These are phyloP conservation scores for Favolaschia claudopus DNA, from an alignment of 768 basidiomycete species.

Conservation along the genomic window DNA sequence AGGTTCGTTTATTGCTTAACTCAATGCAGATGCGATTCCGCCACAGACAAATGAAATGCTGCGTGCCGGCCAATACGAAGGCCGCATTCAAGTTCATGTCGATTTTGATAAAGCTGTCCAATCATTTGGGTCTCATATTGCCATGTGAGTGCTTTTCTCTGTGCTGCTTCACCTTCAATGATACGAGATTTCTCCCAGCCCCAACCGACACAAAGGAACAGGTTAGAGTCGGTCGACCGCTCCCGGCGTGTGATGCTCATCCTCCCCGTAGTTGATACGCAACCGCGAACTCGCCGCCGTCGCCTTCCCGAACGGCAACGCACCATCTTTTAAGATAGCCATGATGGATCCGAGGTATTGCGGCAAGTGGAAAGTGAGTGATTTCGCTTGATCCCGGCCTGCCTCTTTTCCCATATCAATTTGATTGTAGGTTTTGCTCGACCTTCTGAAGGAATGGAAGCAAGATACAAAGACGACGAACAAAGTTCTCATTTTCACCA, in stretches of 20 bases:
- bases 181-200: constrained; percentile 46
- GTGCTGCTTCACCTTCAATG: neutral
- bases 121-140: constrained; percentile 87
- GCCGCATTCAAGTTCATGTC: constrained; percentile 82
- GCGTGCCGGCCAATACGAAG: constrained; percentile 58
- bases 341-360: constrained; percentile 73
- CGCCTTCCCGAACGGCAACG: constrained; percentile 64
- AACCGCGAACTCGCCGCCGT: constrained; percentile 68
- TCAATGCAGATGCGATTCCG: constrained; percentile 6
- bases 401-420: constrained; percentile 14
- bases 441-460: constrained; percentile 69
- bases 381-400: constrained; percentile 60
- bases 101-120: constrained; percentile 86
- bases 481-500: constrained; percentile 94
- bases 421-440: constrained; percentile 7
- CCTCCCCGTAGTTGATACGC: constrained; percentile 46
- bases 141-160: constrained; percentile 58
- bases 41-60: constrained; percentile 51
- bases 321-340: constrained; percentile 68
- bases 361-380: constrained; percentile 85
- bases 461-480: constrained; percentile 61
- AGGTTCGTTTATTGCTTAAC: neutral
- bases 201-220: constrained; percentile 75
- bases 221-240: constrained; percentile 41
- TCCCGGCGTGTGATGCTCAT: no score